Evolutionary conservation across 106 monocot species (phyloP).

Genomic region (Allium sativum): DNA sequence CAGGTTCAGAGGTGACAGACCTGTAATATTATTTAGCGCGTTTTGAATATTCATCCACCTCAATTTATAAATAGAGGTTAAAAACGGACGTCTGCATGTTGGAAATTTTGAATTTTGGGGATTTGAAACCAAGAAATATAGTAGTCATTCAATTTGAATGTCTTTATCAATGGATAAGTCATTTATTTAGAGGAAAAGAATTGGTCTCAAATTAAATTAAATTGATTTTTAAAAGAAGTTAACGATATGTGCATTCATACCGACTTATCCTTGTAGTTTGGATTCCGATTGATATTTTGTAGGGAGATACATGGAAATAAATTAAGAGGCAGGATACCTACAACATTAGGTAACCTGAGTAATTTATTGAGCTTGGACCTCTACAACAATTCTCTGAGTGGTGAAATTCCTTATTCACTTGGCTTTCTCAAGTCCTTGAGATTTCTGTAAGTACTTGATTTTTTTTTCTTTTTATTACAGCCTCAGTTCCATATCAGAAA

Average conservation of each 20-base stretch:
- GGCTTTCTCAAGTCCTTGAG: conserved; percentile 19
- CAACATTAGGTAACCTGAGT: conserved; percentile 17
- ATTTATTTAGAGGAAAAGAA: neutral
- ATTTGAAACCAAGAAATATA: too few species aligned
- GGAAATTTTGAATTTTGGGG: too few species aligned
- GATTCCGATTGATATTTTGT: neutral
- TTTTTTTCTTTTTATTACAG: neutral
- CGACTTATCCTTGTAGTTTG: too few species aligned
- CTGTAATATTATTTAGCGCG: too few species aligned
- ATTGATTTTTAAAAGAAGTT: neutral
- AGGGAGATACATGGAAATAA: conserved; percentile 29
- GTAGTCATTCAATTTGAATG: neutral
- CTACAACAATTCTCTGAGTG: conserved; percentile 18
- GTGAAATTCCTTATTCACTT: conserved; percentile 21
- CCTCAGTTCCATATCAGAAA: neutral
- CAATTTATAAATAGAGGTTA: too few species aligned
- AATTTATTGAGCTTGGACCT: conserved; percentile 36
- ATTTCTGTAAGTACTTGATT: conserved; percentile 21
- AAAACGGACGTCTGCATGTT: too few species aligned
- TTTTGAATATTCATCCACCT: too few species aligned
- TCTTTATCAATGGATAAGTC: neutral
- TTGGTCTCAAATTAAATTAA: too few species aligned
- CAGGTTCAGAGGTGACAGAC: too few species aligned
- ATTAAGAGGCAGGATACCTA: conserved; percentile 20
- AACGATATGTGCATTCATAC: too few species aligned